Percentiles rank a stretch among this genome's conserved stretches.
These are phyloP conservation scores for Aspergillus sparsus DNA, from an alignment of 495 filamentous ascomycete genomes.

Conservation along the genomic window DNA sequence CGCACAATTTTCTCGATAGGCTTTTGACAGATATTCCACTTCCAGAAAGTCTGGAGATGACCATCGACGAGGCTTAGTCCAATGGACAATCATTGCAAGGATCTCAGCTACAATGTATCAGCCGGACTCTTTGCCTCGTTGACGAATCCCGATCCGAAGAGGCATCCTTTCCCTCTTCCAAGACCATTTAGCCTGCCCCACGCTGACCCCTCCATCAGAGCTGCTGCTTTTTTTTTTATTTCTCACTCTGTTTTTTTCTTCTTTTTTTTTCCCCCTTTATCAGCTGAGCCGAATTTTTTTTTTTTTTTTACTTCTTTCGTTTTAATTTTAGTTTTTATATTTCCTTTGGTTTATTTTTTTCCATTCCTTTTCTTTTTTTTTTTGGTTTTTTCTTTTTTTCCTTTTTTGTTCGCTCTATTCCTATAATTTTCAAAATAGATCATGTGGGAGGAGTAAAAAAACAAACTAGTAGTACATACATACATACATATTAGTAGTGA, in stretches of 20 bases:
- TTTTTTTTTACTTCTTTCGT: not conserved
- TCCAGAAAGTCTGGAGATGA: conserved; percentile 33
- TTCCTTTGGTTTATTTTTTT: not conserved
- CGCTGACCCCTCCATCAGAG: conserved; percentile 22
- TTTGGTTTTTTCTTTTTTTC: conserved; percentile 1
- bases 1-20: not conserved
- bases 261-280: not conserved
- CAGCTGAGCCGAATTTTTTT: conserved; percentile 22
- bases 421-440: not conserved
- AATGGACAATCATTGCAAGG: conserved; percentile 41
- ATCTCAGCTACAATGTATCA: conserved; percentile 32
- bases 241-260: too few relatives aligned
- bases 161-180: conserved; percentile 23
- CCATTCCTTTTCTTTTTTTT: conserved; percentile 1
- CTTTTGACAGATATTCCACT: conserved; percentile 22
- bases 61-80: conserved; percentile 32
- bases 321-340: too few relatives aligned
- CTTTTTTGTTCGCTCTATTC: not conserved
- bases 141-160: conserved; percentile 37
- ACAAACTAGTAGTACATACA: too few relatives aligned
- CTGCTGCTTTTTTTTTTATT: too few relatives aligned
- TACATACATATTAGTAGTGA: too few relatives aligned
- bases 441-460: conserved; percentile 8
- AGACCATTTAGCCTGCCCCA: conserved; percentile 31
- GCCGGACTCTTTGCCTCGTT: conserved; percentile 28